Evolutionary conservation across 2,329 filamentous ascomycete species (phyloP), one percentile per base, ranked within the genome.

Genomic region (Rhinocladiella mackenziei): DNA sequence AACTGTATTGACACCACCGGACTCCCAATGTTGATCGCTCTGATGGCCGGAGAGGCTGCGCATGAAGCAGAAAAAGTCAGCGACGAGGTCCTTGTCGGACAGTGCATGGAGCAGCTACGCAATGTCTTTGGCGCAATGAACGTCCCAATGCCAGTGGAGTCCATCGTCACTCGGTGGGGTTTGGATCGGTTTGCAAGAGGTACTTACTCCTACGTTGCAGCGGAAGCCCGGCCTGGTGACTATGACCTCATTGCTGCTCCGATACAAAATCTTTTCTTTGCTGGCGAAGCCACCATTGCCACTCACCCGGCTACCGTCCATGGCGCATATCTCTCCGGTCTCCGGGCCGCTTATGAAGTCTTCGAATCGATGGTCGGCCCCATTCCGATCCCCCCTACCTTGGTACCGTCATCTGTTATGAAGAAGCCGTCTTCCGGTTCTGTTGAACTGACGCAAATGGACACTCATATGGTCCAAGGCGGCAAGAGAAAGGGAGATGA

Each of bases 291-390:
- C 49, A 98, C 94, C 1, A 96, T 86, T 57, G 89, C 87, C 34
- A 95, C 89, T 1, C 89, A 98, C 62, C 92, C 94, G 9, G 92
- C 94, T 22, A 98, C 92, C 2, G 92, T 98, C 0, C 92, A 98
- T 56, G 92, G 92, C 4, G 94, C 92, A 6, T 98, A 97, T 61
- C 72, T 98, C 3, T 96, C 92, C 2, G 94, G 92, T 2, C 73
- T 98, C 4, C 83, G 92, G 37, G 92, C 85, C 3, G 92, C 92
- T 8, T 83, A 86, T 2, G 89, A 97, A 60, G 78, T 98, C 2
- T 72, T 95, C 26, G 83, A 91, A 42, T 72, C 79, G 2, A 77
- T 96, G 62, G 72, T 92, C 22, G 92, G 92, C 1, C 83, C 88
- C 0, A 88, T 98, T 47, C 70, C 83, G 32, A 71, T 95, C 8